A percentile compares a stretch with the other conserved stretches of the same genome.
Evolutionary conservation across 1,139 yeast genomes (phyloP).

Genomic region (Blastobotrys ciferrii): DNA sequence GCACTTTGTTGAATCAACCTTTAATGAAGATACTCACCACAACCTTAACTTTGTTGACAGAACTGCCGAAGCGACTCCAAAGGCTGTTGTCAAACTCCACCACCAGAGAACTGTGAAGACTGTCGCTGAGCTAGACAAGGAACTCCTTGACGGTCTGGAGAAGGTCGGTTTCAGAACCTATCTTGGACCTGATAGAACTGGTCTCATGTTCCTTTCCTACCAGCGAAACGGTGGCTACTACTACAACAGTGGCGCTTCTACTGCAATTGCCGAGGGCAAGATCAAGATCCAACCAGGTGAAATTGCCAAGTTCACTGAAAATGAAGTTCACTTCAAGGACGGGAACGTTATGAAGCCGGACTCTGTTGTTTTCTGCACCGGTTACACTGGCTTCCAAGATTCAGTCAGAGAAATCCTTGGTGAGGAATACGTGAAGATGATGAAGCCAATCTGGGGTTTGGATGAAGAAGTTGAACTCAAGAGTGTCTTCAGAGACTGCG

Average conservation of each 20-base stretch:
- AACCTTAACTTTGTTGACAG: slow-evolving; percentile 23
- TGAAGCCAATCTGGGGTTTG: slow-evolving; percentile 31
- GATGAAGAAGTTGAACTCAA: slow-evolving; percentile 27
- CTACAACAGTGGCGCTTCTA: slow-evolving; percentile 46
- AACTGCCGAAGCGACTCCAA: slow-evolving; percentile 28
- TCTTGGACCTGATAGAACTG: slow-evolving; percentile 46
- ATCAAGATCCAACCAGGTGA: slow-evolving; percentile 41
- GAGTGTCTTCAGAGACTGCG: slow-evolving; percentile 25
- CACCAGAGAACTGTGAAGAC: slow-evolving; percentile 38
- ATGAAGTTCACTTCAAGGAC: slow-evolving; percentile 41
- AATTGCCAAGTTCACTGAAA: slow-evolving; percentile 38
- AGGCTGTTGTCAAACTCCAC: slow-evolving; percentile 34
- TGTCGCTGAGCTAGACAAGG: slow-evolving; percentile 37
- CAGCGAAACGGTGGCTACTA: slow-evolving; percentile 50
- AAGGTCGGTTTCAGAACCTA: slow-evolving; percentile 43
- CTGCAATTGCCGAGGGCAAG: slow-evolving; percentile 41
- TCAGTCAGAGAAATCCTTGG: slow-evolving; percentile 38
- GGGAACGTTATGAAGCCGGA: slow-evolving; percentile 41
- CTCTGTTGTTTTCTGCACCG: slow-evolving; percentile 46
- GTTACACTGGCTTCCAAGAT: slow-evolving; percentile 44
- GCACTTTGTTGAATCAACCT: slow-evolving; percentile 16
- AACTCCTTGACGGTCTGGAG: slow-evolving; percentile 35
- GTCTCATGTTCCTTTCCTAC: slow-evolving; percentile 42
- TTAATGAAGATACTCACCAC: slow-evolving; percentile 40
- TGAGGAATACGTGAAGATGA: slow-evolving; percentile 17